Evolutionary conservation across 2,329 filamentous ascomycete species (phyloP), one percentile per base, ranked within the genome.

Genomic region (Cercospora janseana): DNA sequence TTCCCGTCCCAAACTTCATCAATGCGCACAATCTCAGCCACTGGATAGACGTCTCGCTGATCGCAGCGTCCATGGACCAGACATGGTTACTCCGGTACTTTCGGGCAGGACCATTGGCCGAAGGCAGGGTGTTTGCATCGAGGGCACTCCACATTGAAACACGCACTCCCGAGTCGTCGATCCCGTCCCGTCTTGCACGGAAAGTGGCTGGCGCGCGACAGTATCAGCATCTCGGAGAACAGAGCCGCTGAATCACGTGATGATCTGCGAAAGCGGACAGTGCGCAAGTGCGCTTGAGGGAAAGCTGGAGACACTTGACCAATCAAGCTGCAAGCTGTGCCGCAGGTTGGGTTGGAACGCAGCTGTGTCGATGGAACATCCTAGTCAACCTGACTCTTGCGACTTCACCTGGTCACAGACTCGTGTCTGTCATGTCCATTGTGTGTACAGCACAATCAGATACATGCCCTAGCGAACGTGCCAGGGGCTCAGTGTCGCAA

Each of bases 331-430:
- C 35, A 23, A 24, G 35, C 20, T 40, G 35, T 18, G 18, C 21
- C 18, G 23, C n/a, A 15, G 13, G 27, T 31, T 16, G 18, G n/a
- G 29, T 15, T 27, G 43, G 35, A 46, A 46, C 43, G 23, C 20
- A 31, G 43, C 29, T 35, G n/a, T 18, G 20, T 32, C 23, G 43
- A 46, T 31, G 35, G 27, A 28, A 16, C 41, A 44, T 44, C 28
- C 13, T 16, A 31, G 16, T 34, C 15, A 31, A 31, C 43, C 34
- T 46, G 43, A 46, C 43, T 46, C 43, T 35, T 35, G 43, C 35
- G 16, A 46, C 43, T 35, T 46, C 43, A 46, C 43, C 43, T 46
- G 43, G 43, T 32, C 23, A 28, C 41, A 44, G 35, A n/a, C n/a
- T n/a, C n/a, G n/a, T n/a, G n/a, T n/a, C n/a, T n/a, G n/a, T n/a